Evolutionary conservation across 208 protist species (phyloP).

Genomic region (Crithidia acanthocephali): DNA sequence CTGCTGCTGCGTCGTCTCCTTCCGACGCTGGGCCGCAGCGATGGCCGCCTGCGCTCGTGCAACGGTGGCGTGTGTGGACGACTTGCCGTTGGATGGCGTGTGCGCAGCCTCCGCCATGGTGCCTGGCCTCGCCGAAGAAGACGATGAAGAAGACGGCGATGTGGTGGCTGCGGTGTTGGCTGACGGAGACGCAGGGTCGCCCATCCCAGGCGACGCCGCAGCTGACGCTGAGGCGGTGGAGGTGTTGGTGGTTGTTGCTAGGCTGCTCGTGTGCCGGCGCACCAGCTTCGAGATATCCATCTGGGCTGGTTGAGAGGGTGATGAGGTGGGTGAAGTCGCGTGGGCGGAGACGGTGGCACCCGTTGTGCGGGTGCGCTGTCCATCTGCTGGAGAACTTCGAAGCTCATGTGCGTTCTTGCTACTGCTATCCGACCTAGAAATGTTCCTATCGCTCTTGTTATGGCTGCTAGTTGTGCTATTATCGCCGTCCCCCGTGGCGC

Average conservation of each 20-base stretch:
- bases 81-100: no score
- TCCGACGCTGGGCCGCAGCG: slow-evolving; percentile 20
- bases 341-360: neutral
- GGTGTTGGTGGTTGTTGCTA: neutral
- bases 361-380: no score
- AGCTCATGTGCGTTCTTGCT: neutral
- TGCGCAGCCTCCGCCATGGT: no score
- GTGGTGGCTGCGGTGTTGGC: neutral
- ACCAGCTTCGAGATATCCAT: slow-evolving; percentile 21
- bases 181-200: neutral
- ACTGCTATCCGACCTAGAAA: neutral
- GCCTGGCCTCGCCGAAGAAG: neutral
- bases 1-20: neutral
- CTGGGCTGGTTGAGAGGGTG: neutral
- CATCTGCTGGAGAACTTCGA: no score
- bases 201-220: no score
- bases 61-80: slow-evolving; percentile 24
- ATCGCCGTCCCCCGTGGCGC: neutral
- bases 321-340: neutral
- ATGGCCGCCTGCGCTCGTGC: slow-evolving; percentile 43
- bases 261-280: slow-evolving; percentile 8
- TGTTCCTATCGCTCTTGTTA: neutral
- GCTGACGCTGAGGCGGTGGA: neutral
- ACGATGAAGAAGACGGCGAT: neutral
- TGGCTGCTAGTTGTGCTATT: neutral